Evolutionary conservation across 2,329 filamentous ascomycete genomes (phyloP), one percentile per base, ranked within the genome.

Genomic region (Fusarium xyrophilum): DNA sequence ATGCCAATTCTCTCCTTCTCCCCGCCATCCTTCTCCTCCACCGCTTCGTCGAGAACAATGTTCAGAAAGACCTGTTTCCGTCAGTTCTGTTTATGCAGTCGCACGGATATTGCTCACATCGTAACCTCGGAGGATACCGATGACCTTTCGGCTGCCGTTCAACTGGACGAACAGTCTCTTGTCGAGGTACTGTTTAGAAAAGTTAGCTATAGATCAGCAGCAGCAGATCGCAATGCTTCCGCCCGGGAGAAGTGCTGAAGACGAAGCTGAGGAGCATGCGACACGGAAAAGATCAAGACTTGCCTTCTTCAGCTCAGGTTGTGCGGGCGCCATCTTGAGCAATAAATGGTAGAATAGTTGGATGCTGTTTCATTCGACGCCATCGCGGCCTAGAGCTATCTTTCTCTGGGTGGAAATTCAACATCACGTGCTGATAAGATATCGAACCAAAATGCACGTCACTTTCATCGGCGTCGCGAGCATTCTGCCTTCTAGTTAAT

Each of bases 301-400:
- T 82, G 96, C 96, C 89, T 98, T 99, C 84, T 98, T 99, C 69
- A 99, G 88, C 85, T 99, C 96, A 76, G 96, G 96, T 83, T 98
- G 96, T 79, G 96, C 94, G 89, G 96, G 95, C 83, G 96, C 93
- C 96, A 99, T 99, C 72, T 85, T 91, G 83, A 79, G 73, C 72
- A 73, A 63, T 76, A 63, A 67, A 69, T 65, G 63, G 60, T 65
- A 63, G 63, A 62, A 68, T 70, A 59, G 60, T 70, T 64, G 68
- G 36, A 51, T 76, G 60, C 67, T 62, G 69, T 73, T 67, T 67
- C 56, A 59, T 75, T 65, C 73, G 71, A 75, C 73, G 75, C 73
- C 70, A 75, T 73, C 60, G 55, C 70, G 58, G 72, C 71, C 67
- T 68, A 46, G 64, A 72, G 69, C 68, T 67, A 65, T 59, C 52